These are phyloP conservation scores for Pyrenopolyporus hunteri DNA, from an alignment of 495 filamentous ascomycete species.

Conservation along the genomic window DNA sequence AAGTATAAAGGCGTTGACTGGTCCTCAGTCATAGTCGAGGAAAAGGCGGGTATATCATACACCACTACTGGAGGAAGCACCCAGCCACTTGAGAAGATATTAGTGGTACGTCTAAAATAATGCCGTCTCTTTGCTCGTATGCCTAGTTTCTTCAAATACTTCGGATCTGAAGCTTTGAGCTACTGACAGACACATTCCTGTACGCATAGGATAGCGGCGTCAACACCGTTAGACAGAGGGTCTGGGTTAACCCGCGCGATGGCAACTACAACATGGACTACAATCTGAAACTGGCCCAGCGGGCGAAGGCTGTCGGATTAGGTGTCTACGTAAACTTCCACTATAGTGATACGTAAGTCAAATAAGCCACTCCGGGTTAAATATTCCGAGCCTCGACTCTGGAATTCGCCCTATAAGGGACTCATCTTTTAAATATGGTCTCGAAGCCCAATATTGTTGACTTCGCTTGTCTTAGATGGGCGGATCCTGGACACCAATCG, in stretches of 20 bases:
- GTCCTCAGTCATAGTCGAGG: constrained; percentile 71
- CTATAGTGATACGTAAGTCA: constrained; percentile 66
- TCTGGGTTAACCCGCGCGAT: constrained; percentile 73
- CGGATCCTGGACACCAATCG: constrained; percentile 51
- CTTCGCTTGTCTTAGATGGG: constrained; percentile 40
- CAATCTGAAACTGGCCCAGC: constrained; percentile 67
- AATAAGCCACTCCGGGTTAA: background rate
- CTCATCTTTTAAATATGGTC: background rate
- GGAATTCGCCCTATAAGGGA: constrained; percentile 46
- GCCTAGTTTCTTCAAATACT: no score
- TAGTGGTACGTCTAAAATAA: no score
- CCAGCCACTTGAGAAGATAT: constrained; percentile 66
- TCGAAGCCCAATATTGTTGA: constrained; percentile 1
- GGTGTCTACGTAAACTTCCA: constrained; percentile 73
- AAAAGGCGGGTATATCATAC: constrained; percentile 65
- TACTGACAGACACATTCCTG: no score
- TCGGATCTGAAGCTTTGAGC: no score
- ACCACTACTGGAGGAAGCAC: constrained; percentile 59
- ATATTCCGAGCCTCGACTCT: no score
- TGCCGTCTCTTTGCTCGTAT: no score
- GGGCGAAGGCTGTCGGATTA: constrained; percentile 68
- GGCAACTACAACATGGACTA: constrained; percentile 73
- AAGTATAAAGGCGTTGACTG: constrained; percentile 74
- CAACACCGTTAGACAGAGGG: constrained; percentile 72
- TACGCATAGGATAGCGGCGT: constrained; percentile 66